Evolutionary conservation across 306 rosid species (phyloP).

Genomic region (Casuarina cunninghamiana): DNA sequence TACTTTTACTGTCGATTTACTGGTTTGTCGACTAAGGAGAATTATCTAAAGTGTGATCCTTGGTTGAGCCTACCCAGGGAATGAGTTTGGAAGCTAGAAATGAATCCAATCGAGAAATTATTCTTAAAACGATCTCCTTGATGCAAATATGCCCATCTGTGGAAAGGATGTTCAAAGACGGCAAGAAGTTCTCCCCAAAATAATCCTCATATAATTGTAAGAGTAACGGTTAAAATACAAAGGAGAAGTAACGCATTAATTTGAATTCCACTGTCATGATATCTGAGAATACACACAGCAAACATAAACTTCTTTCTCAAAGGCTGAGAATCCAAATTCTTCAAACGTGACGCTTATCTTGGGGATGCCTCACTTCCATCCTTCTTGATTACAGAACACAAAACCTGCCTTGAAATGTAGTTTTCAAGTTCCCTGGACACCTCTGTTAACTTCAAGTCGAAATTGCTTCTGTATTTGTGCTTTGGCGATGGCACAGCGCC

Average conservation of each 20-base stretch:
- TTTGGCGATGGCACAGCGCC: conserved; percentile 62
- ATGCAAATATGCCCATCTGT: too few species aligned
- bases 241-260: conserved; percentile 9
- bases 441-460: conserved; percentile 83
- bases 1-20: not conserved
- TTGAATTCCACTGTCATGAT: conserved; percentile 1
- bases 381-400: conserved; percentile 77
- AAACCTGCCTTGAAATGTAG: conserved; percentile 88
- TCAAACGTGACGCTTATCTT: conserved; percentile 35
- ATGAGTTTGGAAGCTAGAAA: not conserved
- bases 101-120: not conserved
- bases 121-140: not conserved
- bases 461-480: conserved; percentile 70
- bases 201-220: conserved; percentile 27
- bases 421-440: conserved; percentile 95
- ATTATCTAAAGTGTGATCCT: not conserved
- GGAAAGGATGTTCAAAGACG: not conserved
- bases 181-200: conserved; percentile 8
- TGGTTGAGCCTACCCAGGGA: not conserved
- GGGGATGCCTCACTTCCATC: conserved; percentile 69
- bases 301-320: conserved; percentile 50
- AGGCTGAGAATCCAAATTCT: conserved; percentile 56
- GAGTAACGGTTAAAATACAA: conserved; percentile 5
- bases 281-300: conserved; percentile 28
- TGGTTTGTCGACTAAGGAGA: too few species aligned